Percentiles rank a stretch among this genome's conserved stretches.
These are phyloP conservation scores for Candida coleopterorum DNA, from an alignment of 805 yeast genomes.

Conservation along the genomic window DNA sequence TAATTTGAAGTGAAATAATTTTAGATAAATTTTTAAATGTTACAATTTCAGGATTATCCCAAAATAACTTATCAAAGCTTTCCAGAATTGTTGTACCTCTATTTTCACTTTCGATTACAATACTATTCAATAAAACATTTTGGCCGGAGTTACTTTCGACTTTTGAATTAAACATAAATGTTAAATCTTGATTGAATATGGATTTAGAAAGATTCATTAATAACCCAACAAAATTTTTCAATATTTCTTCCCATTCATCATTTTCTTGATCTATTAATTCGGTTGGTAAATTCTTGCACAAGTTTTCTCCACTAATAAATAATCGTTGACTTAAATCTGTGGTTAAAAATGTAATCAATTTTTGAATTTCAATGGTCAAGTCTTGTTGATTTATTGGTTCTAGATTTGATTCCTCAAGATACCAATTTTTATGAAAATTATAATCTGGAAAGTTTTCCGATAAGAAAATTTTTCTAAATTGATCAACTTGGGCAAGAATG, in stretches of 20 bases:
- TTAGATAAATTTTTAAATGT: slow-evolving; percentile 25
- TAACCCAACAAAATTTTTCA: slow-evolving; percentile 5
- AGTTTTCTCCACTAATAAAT: slow-evolving; percentile 18
- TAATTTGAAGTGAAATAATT: slow-evolving; percentile 25
- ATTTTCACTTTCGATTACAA: slow-evolving; percentile 31
- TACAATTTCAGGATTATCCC: slow-evolving; percentile 29
- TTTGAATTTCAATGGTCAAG: slow-evolving; percentile 20
- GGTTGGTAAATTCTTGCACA: slow-evolving; percentile 15
- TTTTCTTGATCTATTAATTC: slow-evolving; percentile 15
- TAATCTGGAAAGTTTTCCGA: slow-evolving; percentile 10
- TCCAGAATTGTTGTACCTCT: slow-evolving; percentile 23
- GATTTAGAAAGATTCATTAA: background rate
- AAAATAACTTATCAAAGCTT: slow-evolving; percentile 31
- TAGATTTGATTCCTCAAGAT: slow-evolving; percentile 8
- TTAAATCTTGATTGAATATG: slow-evolving; percentile 7
- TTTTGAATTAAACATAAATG: slow-evolving; percentile 18
- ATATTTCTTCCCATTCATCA: slow-evolving; percentile 18
- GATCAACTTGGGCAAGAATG: slow-evolving; percentile 21
- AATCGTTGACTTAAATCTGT: slow-evolving; percentile 14
- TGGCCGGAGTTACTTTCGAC: slow-evolving; percentile 21
- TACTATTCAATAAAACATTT: slow-evolving; percentile 19
- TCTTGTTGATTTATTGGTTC: slow-evolving; percentile 4
- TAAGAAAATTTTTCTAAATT: slow-evolving; percentile 15
- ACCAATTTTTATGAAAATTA: slow-evolving; percentile 17
- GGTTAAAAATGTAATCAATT: slow-evolving; percentile 18